Base-by-base conservation (phyloP, 805 yeast species). In the Saturnispora saitoi region DNA sequence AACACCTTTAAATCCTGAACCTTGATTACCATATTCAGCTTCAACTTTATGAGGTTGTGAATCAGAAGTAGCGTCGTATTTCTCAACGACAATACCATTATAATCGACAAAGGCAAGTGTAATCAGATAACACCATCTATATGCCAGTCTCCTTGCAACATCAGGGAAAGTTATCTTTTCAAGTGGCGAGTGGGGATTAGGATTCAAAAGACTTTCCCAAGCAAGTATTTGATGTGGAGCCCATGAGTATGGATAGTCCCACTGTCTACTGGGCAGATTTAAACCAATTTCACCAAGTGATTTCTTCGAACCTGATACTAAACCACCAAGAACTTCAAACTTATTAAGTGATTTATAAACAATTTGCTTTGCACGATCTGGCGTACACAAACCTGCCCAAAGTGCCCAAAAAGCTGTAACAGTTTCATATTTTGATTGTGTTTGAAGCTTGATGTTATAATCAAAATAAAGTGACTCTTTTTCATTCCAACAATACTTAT, bases 181-280 rank as follows among this genome's bases (percentile, higher is more conserved):
- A 17, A 39, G n/a, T 8, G 48, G 48, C 3, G 48, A 46, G 60
- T 72, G 86, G 4, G 42, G 42, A 0, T 90, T 93, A 62, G 91
- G 93, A 47, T 80, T 76, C 28, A 64, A 57, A 31, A 91, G 71
- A 0, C 97, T 98, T 41, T 76, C 77, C 99, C 99, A 91, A 1
- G 95, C 91, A 48, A 91, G 64, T 15, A 91, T 86, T 66, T 91
- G 99, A 63, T 93, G 98, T 3, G 99, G 98, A 0, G 98, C 96
- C 99, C 99, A 91, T 1, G 98, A 98, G 60, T 70, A 87, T 2
- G 99, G 99, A 64, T 83, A 93, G 64, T 91, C 99, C 99, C 99
- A 91, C 67, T 91, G 99, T 64, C 98, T 73, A 11, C 83, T 78
- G n/a, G 95, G 96, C 58, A 88, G 71, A 39, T 77, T 72, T 15